Conservation (phyloP, 495 filamentous ascomycete species). For the Xylaria venustula region DNA sequence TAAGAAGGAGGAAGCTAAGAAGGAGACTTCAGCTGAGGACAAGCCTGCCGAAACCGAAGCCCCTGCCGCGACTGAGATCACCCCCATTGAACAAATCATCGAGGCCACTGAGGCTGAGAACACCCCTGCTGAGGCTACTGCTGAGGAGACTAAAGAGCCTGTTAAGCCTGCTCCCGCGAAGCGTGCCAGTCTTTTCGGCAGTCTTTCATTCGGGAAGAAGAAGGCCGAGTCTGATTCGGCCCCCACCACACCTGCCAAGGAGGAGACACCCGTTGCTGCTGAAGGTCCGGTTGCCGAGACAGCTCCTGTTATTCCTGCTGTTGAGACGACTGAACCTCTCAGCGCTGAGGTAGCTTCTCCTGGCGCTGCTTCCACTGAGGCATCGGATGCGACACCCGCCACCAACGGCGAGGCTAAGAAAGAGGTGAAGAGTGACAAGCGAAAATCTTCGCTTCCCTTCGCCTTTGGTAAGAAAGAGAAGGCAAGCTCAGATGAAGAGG, state of each 20-base stretch:
- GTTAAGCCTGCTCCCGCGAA: slow-evolving; percentile 41
- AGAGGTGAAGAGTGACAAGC: slow-evolving; percentile 55
- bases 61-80: slow-evolving; percentile 30
- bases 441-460: slow-evolving; percentile 57
- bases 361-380: slow-evolving; percentile 41
- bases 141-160: slow-evolving; percentile 28
- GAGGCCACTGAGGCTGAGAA: slow-evolving; percentile 37
- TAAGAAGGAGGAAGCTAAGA: slow-evolving; percentile 72
- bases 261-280: slow-evolving; percentile 34
- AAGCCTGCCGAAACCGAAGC: slow-evolving; percentile 35
- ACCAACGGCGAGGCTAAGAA: slow-evolving; percentile 52
- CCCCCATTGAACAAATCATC: slow-evolving; percentile 23
- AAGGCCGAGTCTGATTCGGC: slow-evolving; percentile 39
- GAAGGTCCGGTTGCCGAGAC: slow-evolving; percentile 49
- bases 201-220: slow-evolving; percentile 54
- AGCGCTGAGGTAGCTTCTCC: slow-evolving; percentile 46
- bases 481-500: slow-evolving; percentile 47
- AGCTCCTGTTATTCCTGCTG: slow-evolving; percentile 56
- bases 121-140: slow-evolving; percentile 29
- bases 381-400: slow-evolving; percentile 39
- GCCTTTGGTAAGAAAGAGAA: slow-evolving; percentile 54
- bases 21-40: slow-evolving; percentile 52
- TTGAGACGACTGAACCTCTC: slow-evolving; percentile 56
- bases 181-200: slow-evolving; percentile 52
- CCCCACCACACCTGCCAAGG: slow-evolving; percentile 30